Base-by-base conservation (phyloP, 176 grass and related monocot genomes). In the Zizania latifolia region DNA sequence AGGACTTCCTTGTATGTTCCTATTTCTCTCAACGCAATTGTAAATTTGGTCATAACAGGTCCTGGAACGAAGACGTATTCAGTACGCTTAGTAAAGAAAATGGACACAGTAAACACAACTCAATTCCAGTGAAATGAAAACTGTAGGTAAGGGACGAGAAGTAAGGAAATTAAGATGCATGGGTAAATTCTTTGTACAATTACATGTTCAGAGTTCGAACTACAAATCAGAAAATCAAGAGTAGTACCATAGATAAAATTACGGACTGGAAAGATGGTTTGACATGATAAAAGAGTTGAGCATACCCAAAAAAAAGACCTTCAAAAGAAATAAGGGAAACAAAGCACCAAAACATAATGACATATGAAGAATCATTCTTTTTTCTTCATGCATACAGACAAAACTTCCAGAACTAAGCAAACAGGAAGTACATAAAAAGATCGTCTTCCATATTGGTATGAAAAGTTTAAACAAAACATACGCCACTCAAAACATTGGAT, bases 1-100 rank as follows among this genome's bases (percentile, higher is more conserved):
- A 99, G 53, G 41, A 99, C 91, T 86, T 99, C 96, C 77, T 94
- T 99, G 54, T 99, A 99, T 66, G 96, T 99, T 69, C 92, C 96
- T 60, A 99, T 91, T 92, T 99, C 96, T 85, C 86, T 92, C 83
- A 99, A 92, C 31, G 92, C 85, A 88, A 91, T 89, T 60, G 91
- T 99, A 85, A 92, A 99, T 77, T 99, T 99, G 35, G 74, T 83
- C 89, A 99, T 92, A 61, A 99, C 91, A 68, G 96, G 96, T 26
- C 96, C 96, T 99, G 84, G 27, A 79, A 83, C 76, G 43, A 44
- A 84, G 26, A 77, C 30, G 29, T 85, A 70, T 72, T 71, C 15
- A 29, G 71, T 77, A 75, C 82, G 51, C 12, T 53, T 65, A 69
- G 19, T 68, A 75, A 78, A 71, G 5, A 65, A 79, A 69, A 17